Conservation (phyloP, 805 yeast species). For the Sugiyamaella smithiae region DNA sequence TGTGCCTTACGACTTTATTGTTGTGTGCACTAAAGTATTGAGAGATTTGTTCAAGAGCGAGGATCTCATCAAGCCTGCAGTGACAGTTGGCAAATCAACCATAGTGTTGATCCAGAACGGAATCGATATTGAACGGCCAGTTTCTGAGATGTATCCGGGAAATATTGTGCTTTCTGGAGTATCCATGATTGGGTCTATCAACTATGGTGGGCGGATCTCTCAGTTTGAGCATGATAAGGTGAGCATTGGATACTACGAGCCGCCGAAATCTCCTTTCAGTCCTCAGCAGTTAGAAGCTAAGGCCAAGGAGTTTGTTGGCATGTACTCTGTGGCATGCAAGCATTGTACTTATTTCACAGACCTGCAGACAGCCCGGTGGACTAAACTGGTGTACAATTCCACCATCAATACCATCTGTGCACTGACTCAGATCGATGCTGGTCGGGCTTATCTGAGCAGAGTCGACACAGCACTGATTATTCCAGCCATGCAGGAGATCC, state of each 20-base stretch:
- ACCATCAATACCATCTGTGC: slow-evolving; percentile 62
- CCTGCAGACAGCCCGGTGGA: slow-evolving; percentile 56
- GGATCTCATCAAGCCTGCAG: slow-evolving; percentile 50
- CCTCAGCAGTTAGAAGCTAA: slow-evolving; percentile 32
- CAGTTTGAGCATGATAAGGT: slow-evolving; percentile 53
- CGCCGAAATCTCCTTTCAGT: slow-evolving; percentile 15
- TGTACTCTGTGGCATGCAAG: slow-evolving; percentile 48
- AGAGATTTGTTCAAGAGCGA: slow-evolving; percentile 60
- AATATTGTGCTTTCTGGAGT: slow-evolving; percentile 59
- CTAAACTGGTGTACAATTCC: slow-evolving; percentile 68
- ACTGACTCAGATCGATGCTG: slow-evolving; percentile 57
- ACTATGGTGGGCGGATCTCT: slow-evolving; percentile 45
- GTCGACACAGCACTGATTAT: slow-evolving; percentile 40
- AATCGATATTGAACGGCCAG: slow-evolving; percentile 57
- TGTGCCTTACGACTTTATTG: slow-evolving; percentile 52
- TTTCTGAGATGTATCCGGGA: slow-evolving; percentile 49
- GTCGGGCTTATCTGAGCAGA: slow-evolving; percentile 48
- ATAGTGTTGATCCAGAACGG: slow-evolving; percentile 66
- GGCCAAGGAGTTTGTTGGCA: slow-evolving; percentile 43
- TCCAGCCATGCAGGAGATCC: slow-evolving; percentile 69
- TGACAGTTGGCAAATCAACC: slow-evolving; percentile 45
- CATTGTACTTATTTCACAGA: slow-evolving; percentile 41
- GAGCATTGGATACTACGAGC: slow-evolving; percentile 51
- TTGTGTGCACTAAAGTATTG: slow-evolving; percentile 60
- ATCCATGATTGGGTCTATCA: slow-evolving; percentile 60